These are phyloP conservation scores for Schwanniomyces occidentalis DNA, from an alignment of 805 yeast genomes.

Conservation along the genomic window DNA sequence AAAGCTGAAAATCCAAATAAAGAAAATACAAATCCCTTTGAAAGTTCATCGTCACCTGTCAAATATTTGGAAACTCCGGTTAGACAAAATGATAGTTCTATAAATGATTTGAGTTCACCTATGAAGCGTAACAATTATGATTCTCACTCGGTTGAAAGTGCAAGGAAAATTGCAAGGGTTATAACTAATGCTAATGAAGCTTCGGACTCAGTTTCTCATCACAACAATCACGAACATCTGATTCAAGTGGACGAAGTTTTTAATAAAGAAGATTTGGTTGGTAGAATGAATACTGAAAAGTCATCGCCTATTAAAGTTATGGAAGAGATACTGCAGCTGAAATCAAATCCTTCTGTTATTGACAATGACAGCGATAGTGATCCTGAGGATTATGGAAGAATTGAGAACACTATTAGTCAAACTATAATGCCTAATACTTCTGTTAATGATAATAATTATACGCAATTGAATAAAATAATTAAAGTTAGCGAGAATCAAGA, in stretches of 20 bases:
- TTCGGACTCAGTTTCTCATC: not conserved
- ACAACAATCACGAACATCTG: conserved; percentile 9
- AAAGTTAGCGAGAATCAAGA: conserved; percentile 12
- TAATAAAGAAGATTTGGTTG: conserved; percentile 24
- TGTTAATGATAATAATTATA: conserved; percentile 11
- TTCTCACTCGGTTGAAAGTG: not conserved
- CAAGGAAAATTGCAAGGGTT: conserved; percentile 21
- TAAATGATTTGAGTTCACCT: conserved; percentile 14
- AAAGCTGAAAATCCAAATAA: conserved; percentile 11
- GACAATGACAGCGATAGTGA: conserved; percentile 28
- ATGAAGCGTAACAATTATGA: conserved; percentile 12
- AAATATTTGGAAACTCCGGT: conserved; percentile 6
- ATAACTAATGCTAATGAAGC: conserved; percentile 19
- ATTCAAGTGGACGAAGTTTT: conserved; percentile 22
- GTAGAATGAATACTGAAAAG: conserved; percentile 12
- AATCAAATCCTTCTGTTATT: conserved; percentile 12
- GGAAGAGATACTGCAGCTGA: not conserved
- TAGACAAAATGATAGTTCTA: conserved; percentile 2
- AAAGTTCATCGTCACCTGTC: conserved; percentile 16
- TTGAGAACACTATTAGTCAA: conserved; percentile 20
- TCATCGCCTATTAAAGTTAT: conserved; percentile 9
- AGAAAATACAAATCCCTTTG: conserved; percentile 17
- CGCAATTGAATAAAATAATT: conserved; percentile 19
- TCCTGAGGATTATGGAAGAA: conserved; percentile 22
- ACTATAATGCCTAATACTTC: conserved; percentile 16